Evolutionary conservation across 495 filamentous ascomycete genomes (phyloP), one percentile per base, ranked within the genome.

Genomic region (Penicillium arizonense): DNA sequence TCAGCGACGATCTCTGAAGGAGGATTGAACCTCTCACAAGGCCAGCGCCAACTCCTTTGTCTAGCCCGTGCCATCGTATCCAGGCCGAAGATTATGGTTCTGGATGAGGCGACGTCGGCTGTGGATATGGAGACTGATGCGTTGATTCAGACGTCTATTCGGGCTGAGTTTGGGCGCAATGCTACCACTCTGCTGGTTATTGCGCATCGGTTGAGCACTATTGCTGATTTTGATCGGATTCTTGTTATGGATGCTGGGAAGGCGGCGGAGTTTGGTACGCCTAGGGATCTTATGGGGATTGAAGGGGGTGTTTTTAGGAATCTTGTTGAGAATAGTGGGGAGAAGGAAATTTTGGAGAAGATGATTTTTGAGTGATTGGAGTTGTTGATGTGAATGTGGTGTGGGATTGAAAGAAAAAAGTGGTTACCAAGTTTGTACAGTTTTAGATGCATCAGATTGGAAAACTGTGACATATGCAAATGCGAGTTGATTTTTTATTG

Each of bases 81-180:
- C 4, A 79, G 84, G 0, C 89, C 90, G 10, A 88, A 88, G 59
- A 86, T 96, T 53, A 87, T 96, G 81, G 84, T 96, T 8, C 78
- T 96, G 9, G 91, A 96, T 62, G 91, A 96, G 70, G 91, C 91
- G 0, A 96, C 91, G 0, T 87, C 83, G 4, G 88, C 91, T 3
- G 89, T 96, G 4, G 91, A 96, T 67, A 91, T 90, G 85, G 81
- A 84, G 34, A 94, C 89, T 0, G 91, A 96, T 65, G 74, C 80
- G 5, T 72, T 92, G 13, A 94, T 96, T 56, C 90, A 96, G 70
- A 78, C 86, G 11, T 87, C 81, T 43, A 95, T 96, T 55, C 80
- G 90, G 13, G 83, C 88, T 42, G 88, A 91, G 64, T 95, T 94
- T 49, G 72, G 71, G 9, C 78, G 75, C 8, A 80, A 85, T 52